Percentiles rank a stretch among this genome's conserved stretches.
These are phyloP conservation scores for Kondoa malvinella DNA, from an alignment of 768 basidiomycete species.

Conservation along the genomic window DNA sequence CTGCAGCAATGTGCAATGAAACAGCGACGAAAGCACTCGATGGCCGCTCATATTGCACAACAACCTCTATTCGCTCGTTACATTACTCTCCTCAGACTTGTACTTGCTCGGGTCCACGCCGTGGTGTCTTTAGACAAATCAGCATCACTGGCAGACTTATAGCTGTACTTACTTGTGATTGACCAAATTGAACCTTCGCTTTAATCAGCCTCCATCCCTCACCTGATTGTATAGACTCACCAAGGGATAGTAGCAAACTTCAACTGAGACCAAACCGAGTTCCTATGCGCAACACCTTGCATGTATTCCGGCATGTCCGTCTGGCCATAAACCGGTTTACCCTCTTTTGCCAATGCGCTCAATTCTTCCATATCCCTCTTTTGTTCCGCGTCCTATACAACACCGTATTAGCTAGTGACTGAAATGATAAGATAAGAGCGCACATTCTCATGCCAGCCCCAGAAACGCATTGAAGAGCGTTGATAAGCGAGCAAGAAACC, in stretches of 20 bases:
- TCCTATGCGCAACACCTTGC: conserved; percentile 66
- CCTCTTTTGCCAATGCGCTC: conserved; percentile 51
- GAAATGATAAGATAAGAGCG: background rate
- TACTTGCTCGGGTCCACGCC: too few species aligned
- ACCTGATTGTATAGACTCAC: conserved; percentile 25
- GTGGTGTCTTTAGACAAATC: too few species aligned
- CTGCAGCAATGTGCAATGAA: too few species aligned
- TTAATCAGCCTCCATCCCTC: background rate
- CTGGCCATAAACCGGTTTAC: conserved; percentile 71
- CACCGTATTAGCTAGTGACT: conserved; percentile 36
- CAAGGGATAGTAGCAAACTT: conserved; percentile 55
- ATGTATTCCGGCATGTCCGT: conserved; percentile 69
- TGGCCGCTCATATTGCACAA: too few species aligned
- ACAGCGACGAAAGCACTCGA: too few species aligned
- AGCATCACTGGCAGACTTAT: too few species aligned
- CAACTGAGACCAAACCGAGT: conserved; percentile 82
- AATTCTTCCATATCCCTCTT: conserved; percentile 62
- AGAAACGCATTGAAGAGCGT: conserved; percentile 82
- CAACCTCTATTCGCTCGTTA: too few species aligned
- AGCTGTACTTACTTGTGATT: conserved; percentile 26
- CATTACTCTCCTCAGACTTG: too few species aligned
- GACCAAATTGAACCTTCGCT: conserved; percentile 75
- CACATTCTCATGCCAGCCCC: conserved; percentile 84
- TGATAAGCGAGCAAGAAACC: conserved; percentile 91
- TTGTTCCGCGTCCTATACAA: conserved; percentile 62